Evolutionary conservation across 495 filamentous ascomycete genomes (phyloP).

Genomic region (Neurospora sp.): DNA sequence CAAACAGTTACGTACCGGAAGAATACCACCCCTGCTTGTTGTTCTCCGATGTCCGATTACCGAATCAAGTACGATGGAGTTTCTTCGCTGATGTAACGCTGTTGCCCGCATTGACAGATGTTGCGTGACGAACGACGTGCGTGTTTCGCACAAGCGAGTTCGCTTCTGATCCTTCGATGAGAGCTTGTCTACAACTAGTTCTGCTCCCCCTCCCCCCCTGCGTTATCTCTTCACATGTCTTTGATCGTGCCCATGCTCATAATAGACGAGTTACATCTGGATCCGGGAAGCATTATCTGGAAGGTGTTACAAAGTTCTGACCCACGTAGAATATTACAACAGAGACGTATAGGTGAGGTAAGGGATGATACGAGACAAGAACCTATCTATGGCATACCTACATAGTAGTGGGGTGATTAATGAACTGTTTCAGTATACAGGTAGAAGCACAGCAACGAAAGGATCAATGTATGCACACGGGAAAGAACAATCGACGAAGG

Average conservation of each 20-base stretch:
- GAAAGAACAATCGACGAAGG: neutral
- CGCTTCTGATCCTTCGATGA: neutral
- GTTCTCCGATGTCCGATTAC: neutral
- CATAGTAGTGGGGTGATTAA: neutral
- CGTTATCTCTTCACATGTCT: neutral
- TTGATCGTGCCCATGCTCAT: neutral
- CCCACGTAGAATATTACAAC: neutral
- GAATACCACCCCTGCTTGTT: neutral
- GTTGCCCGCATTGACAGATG: neutral
- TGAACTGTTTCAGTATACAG: neutral
- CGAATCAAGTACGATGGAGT: neutral
- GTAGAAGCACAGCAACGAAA: neutral
- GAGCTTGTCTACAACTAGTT: neutral
- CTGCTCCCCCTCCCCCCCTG: neutral
- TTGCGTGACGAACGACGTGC: neutral
- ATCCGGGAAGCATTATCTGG: neutral
- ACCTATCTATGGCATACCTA: neutral
- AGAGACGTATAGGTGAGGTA: neutral
- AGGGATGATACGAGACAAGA: neutral
- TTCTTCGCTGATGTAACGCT: neutral
- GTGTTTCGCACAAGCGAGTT: neutral
- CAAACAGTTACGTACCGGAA: neutral
- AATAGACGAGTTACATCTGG: neutral
- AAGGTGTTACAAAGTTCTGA: neutral
- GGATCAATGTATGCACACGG: neutral